Evolutionary conservation across 495 filamentous ascomycete genomes (phyloP).

Genomic region (Penicillium canescens): DNA sequence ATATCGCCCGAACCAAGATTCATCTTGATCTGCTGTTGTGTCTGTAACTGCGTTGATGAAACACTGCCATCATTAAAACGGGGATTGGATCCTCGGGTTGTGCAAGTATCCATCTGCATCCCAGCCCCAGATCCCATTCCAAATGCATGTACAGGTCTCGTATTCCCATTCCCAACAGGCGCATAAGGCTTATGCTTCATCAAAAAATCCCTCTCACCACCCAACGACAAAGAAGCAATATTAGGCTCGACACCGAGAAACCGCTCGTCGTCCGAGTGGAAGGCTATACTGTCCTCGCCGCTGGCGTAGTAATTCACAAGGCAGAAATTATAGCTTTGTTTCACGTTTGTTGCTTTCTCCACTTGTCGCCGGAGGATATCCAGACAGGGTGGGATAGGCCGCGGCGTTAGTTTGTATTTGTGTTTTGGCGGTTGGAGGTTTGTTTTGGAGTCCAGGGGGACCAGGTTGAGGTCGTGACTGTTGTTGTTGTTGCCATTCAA

Average conservation of each 20-base stretch:
- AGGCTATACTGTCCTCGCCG: conserved; percentile 69
- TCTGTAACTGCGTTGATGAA: too few species aligned
- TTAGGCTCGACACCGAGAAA: conserved; percentile 66
- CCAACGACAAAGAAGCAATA: conserved; percentile 72
- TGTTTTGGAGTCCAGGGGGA: conserved; percentile 36
- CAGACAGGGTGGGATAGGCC: conserved; percentile 68
- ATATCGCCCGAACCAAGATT: conserved; percentile 66
- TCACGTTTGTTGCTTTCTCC: conserved; percentile 47
- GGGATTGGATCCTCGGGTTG: too few species aligned
- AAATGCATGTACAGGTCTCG: background rate
- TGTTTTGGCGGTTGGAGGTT: conserved; percentile 49
- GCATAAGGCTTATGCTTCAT: conserved; percentile 65
- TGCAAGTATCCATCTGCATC: too few species aligned
- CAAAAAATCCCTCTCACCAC: conserved; percentile 64
- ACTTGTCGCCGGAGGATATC: conserved; percentile 54
- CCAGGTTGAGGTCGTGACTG: conserved; percentile 20
- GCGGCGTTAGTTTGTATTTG: conserved; percentile 52
- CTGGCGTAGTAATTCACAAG: conserved; percentile 76
- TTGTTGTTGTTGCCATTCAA: background rate
- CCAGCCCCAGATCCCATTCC: too few species aligned
- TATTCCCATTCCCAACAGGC: background rate
- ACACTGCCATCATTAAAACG: too few species aligned
- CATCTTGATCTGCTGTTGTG: conserved; percentile 53
- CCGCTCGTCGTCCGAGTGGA: conserved; percentile 73
- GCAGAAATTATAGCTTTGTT: conserved; percentile 67